Conservation (phyloP, 2,329 filamentous ascomycete genomes). For the Coniella lustricola region DNA sequence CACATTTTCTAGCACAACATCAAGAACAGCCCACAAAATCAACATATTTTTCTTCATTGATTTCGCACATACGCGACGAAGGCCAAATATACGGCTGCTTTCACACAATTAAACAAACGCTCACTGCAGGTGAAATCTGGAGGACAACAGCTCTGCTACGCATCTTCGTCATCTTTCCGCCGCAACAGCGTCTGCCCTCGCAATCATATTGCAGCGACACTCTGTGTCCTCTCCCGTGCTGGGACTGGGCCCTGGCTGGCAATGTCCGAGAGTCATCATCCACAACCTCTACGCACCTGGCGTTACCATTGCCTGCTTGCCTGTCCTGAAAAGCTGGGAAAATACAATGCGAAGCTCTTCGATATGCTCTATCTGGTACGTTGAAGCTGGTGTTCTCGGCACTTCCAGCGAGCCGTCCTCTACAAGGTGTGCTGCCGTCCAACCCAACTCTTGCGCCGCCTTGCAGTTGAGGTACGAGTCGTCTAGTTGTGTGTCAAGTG, state of each 20-base stretch:
- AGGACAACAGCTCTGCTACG: too few relatives aligned
- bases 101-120: too few relatives aligned
- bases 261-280: background rate
- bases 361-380: slow-evolving; percentile 68
- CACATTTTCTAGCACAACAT: too few relatives aligned
- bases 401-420: slow-evolving; percentile 59
- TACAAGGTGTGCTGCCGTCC: slow-evolving; percentile 79
- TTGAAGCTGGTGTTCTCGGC: slow-evolving; percentile 58
- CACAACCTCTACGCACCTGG: background rate
- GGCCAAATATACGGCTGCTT: too few relatives aligned
- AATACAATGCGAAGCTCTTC: slow-evolving; percentile 70
- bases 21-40: too few relatives aligned
- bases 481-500: slow-evolving; percentile 45
- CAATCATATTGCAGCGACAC: too few relatives aligned
- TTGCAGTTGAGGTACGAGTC: slow-evolving; percentile 80
- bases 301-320: background rate
- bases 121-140: too few relatives aligned
- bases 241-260: background rate
- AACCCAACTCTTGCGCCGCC: slow-evolving; percentile 70
- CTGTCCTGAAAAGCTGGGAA: slow-evolving; percentile 72
- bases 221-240: background rate
- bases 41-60: too few relatives aligned
- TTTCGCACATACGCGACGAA: too few relatives aligned
- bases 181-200: too few relatives aligned
- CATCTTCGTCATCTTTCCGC: too few relatives aligned